A percentile compares a stretch with the other conserved stretches of the same genome.
Evolutionary conservation across 441 rosid species (phyloP).

Genomic region (Brassica hybrid): DNA sequence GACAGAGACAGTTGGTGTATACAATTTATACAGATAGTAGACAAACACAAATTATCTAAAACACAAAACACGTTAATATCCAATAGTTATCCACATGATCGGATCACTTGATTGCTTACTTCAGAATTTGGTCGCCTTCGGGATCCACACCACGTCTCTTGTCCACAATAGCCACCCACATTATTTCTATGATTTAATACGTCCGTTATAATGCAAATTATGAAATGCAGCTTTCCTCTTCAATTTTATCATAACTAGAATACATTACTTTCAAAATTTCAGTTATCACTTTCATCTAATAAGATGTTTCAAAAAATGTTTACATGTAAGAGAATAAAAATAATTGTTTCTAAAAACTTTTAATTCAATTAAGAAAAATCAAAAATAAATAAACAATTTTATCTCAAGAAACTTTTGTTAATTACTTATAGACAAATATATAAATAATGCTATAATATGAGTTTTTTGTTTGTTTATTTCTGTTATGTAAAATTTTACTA

Average conservation of each 20-base stretch:
- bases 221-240: background rate
- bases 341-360: no score
- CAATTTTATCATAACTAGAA: background rate
- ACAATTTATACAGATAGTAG: background rate
- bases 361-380: no score
- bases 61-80: slow-evolving; percentile 9
- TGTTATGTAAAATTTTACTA: no score
- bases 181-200: background rate
- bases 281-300: no score
- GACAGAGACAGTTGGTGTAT: background rate
- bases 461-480: no score
- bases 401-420: no score
- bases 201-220: background rate
- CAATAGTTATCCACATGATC: slow-evolving; percentile 39
- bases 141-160: slow-evolving; percentile 46
- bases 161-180: slow-evolving; percentile 22
- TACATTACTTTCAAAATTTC: background rate
- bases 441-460: no score
- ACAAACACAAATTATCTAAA: background rate
- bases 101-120: slow-evolving; percentile 26
- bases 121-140: slow-evolving; percentile 33
- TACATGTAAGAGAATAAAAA: no score
- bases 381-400: no score
- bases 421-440: no score
- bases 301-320: no score